Conservation (phyloP, 768 basidiomycete species). For the Leccinum subgranulosum region DNA sequence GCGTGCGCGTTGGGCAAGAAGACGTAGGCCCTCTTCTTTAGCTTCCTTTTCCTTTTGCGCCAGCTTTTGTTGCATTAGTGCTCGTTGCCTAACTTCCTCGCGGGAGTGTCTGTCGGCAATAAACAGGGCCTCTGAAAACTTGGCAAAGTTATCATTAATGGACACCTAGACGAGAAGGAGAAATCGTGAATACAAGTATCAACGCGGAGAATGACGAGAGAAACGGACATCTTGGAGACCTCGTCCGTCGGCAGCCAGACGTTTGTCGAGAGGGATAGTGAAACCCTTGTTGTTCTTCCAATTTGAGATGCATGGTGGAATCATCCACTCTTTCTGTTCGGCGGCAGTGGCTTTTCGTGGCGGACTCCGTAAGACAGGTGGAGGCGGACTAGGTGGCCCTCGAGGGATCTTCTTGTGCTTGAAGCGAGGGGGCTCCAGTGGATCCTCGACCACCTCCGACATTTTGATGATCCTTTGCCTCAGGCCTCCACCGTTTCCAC, state of each 20-base stretch:
- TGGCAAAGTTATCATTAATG: constrained; percentile 99
- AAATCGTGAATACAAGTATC: not conserved
- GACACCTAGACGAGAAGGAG: constrained; percentile 58
- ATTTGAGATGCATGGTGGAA: constrained; percentile 98
- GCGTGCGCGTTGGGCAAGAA: constrained; percentile 92
- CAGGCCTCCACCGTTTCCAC: constrained; percentile 50
- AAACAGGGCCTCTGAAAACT: constrained; percentile 95
- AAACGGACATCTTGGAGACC: constrained; percentile 91
- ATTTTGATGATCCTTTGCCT: constrained; percentile 99
- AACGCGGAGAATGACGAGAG: not conserved
- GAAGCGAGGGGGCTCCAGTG: constrained; percentile 93
- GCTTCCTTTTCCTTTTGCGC: constrained; percentile 94
- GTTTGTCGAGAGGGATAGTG: constrained; percentile 97
- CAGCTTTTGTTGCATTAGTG: constrained; percentile 98
- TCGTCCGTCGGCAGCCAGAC: constrained; percentile 95
- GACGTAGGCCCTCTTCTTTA: constrained; percentile 93
- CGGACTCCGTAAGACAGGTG: constrained; percentile 91
- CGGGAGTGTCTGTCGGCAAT: constrained; percentile 96
- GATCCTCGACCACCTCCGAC: constrained; percentile 97
- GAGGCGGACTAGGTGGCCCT: constrained; percentile 94
- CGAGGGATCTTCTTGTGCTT: constrained; percentile 99
- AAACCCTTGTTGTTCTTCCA: constrained; percentile 99
- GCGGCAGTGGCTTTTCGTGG: constrained; percentile 94
- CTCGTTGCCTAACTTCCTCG: constrained; percentile 94
- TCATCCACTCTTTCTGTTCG: constrained; percentile 99